Percentiles rank a stretch among this genome's conserved stretches.
phyloP scores from a whole-genome alignment of 2,329 filamentous ascomycete genomes.

The Colletotrichum zoysiae region DNA sequence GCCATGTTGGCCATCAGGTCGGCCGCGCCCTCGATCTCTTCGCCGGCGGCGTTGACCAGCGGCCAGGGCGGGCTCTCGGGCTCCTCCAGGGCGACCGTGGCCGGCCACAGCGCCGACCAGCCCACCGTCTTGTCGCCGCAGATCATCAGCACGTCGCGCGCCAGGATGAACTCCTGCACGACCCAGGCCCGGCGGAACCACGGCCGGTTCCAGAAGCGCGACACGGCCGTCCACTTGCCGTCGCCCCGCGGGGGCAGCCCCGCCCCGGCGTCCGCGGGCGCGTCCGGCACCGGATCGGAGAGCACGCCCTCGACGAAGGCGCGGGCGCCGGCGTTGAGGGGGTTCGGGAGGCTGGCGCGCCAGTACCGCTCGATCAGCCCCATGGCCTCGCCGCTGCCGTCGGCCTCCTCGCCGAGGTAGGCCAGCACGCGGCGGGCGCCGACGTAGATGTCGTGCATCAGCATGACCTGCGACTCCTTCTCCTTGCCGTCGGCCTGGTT shows the following conservation, averaged over 20 bases:
- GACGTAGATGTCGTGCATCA: conserved; percentile 44
- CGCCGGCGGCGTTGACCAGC: conserved; percentile 26
- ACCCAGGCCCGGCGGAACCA: conserved; percentile 49
- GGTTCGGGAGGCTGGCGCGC: conserved; percentile 29
- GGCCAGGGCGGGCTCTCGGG: conserved; percentile 40
- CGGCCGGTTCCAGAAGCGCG: conserved; percentile 40
- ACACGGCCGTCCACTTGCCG: conserved; percentile 30
- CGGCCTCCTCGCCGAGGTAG: conserved; percentile 47
- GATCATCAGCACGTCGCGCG: conserved; percentile 43
- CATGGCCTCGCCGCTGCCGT: conserved; percentile 33
- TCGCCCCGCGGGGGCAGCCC: conserved; percentile 30
- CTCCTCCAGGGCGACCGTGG: conserved; percentile 35
- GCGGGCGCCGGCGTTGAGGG: conserved; percentile 36
- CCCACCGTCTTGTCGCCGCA: conserved; percentile 43
- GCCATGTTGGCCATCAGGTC: conserved; percentile 41
- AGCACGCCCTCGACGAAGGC: conserved; percentile 28
- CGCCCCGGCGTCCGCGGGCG: conserved; percentile 17
- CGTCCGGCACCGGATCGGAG: conserved; percentile 25
- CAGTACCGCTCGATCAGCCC: conserved; percentile 38
- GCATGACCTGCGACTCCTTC: conserved; percentile 40
- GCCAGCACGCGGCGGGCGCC: conserved; percentile 44
- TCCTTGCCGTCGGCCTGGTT: conserved; percentile 41
- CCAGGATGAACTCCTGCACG: conserved; percentile 47
- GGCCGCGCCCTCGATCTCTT: conserved; percentile 34
- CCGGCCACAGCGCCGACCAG: conserved; percentile 37